These are phyloP conservation scores for Phytophthora hibernalis DNA, from an alignment of 352 stramenopile species.

Conservation along the genomic window DNA sequence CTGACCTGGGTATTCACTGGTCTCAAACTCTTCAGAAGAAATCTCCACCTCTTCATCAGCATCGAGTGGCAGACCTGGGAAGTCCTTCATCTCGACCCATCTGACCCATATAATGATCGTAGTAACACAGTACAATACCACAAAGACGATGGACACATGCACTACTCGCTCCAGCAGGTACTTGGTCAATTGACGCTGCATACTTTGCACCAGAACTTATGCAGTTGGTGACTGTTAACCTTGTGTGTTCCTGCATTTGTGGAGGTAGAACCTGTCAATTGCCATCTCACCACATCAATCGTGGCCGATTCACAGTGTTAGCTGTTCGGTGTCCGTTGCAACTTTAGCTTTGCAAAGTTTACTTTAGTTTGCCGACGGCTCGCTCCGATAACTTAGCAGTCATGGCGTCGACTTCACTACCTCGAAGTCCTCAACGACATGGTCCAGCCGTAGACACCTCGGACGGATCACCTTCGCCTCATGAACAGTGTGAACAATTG, in stretches of 20 bases:
- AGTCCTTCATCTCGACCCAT: conserved; percentile 38
- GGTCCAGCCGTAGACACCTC: conserved; percentile 6
- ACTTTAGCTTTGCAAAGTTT: conserved; percentile 23
- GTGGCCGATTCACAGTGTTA: conserved; percentile 1
- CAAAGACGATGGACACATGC: conserved; percentile 15
- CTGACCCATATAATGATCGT: conserved; percentile 38
- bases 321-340: conserved; percentile 1
- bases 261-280: conserved; percentile 1
- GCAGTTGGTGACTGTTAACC: not conserved
- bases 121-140: conserved; percentile 38
- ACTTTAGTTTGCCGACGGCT: conserved; percentile 18
- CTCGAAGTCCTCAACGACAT: conserved; percentile 32
- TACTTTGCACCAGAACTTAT: not conserved
- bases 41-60: not conserved
- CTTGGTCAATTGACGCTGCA: conserved; percentile 13
- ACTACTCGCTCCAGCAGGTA: conserved; percentile 8
- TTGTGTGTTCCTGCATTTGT: not conserved
- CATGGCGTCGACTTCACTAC: conserved; percentile 22
- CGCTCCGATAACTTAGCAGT: not conserved
- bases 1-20: conserved; percentile 17
- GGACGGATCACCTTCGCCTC: conserved; percentile 9
- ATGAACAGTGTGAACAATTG: conserved; percentile 57
- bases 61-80: not conserved
- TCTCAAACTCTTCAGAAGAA: not conserved
- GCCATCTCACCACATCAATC: conserved; percentile 14